phyloP scores from a whole-genome alignment of 768 basidiomycete genomes.

The Tricholoma bakamatsutake region DNA sequence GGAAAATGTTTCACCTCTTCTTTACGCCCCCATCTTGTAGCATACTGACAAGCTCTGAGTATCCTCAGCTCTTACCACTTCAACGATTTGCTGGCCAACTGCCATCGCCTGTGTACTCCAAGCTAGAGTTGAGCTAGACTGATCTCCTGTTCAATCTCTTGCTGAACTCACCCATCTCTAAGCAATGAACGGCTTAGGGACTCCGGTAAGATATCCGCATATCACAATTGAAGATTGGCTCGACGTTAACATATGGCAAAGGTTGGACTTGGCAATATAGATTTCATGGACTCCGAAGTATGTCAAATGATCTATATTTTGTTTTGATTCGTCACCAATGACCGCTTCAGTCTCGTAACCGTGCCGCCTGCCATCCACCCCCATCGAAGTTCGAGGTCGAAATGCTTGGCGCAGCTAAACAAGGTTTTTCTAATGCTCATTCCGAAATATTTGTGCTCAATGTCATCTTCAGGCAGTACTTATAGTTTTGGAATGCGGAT shows the following conservation, averaged over 20 bases:
- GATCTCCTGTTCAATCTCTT: background rate
- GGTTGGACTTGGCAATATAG: background rate
- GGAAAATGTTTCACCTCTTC: conserved; percentile 18
- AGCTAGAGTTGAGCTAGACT: no score
- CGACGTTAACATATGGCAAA: background rate
- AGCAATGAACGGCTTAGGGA: background rate
- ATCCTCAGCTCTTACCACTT: background rate
- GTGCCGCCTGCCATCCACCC: conserved; percentile 53
- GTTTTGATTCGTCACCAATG: background rate
- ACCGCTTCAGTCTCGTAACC: conserved; percentile 46
- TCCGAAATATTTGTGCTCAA: conserved; percentile 1
- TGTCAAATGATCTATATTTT: background rate
- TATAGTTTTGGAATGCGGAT: conserved; percentile 62
- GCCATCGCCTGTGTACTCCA: no score
- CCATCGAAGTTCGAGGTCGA: conserved; percentile 57
- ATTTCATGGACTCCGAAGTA: conserved; percentile 1
- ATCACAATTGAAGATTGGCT: background rate
- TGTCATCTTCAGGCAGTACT: conserved; percentile 35
- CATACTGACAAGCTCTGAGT: background rate
- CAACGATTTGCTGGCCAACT: no score
- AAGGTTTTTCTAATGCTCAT: conserved; percentile 30
- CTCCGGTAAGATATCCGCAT: background rate
- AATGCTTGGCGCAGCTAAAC: conserved; percentile 52
- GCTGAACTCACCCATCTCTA: background rate
- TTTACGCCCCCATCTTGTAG: background rate